Conservation (phyloP, 2,329 filamentous ascomycete genomes). For the Scopulariopsis brevicaulis region DNA sequence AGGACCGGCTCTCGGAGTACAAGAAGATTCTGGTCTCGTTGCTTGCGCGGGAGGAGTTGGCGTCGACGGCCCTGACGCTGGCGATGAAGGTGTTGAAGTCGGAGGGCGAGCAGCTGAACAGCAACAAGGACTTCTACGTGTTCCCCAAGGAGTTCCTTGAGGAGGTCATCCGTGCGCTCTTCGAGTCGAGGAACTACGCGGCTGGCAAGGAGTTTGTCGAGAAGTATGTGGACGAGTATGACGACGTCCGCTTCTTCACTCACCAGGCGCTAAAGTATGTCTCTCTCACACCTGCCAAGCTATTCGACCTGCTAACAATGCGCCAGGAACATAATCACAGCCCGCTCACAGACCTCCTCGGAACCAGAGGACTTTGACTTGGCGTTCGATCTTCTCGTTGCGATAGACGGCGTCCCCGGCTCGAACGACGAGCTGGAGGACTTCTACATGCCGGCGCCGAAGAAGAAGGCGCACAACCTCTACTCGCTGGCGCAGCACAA, state of each 20-base stretch:
- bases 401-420: conserved; percentile 60
- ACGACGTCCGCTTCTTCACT: conserved; percentile 78
- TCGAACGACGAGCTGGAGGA: conserved; percentile 54
- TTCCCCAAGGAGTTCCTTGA: conserved; percentile 61
- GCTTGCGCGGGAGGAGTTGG: conserved; percentile 50
- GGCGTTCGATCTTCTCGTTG: conserved; percentile 50
- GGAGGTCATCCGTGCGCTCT: conserved; percentile 49
- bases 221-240: conserved; percentile 67
- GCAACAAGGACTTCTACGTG: conserved; percentile 48
- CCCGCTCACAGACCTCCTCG: conserved; percentile 1
- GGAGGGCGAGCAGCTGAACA: conserved; percentile 51
- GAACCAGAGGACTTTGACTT: conserved; percentile 36
- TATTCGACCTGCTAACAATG: conserved; percentile 14
- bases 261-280: conserved; percentile 63
- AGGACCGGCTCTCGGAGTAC: conserved; percentile 62
- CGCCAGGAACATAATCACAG: background rate
- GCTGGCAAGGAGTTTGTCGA: conserved; percentile 63
- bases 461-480: conserved; percentile 56
- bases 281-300: background rate
- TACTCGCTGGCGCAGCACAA: conserved; percentile 60
- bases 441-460: conserved; percentile 55
- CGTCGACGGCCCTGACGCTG: conserved; percentile 62
- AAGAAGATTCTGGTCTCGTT: conserved; percentile 49
- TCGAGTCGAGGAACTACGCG: conserved; percentile 45
- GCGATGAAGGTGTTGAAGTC: conserved; percentile 78